These are phyloP conservation scores for Xanthoconium stramineum DNA, from an alignment of 768 basidiomycete genomes.

Conservation along the genomic window DNA sequence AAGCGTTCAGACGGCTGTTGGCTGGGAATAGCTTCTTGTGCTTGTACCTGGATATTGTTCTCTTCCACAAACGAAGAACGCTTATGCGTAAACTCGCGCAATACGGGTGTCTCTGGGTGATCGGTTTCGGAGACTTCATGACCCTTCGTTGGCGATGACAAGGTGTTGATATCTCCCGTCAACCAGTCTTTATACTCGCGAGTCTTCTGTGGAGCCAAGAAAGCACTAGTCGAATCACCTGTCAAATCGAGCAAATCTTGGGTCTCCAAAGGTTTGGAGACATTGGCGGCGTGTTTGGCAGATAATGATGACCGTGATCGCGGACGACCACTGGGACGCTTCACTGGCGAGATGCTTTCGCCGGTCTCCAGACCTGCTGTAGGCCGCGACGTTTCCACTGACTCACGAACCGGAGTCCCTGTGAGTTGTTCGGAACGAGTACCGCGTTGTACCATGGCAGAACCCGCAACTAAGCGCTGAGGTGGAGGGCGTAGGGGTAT, in stretches of 20 bases:
- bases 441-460: slow-evolving; percentile 33
- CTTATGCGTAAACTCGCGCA: slow-evolving; percentile 72
- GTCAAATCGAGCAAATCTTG: slow-evolving; percentile 20
- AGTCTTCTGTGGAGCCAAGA: slow-evolving; percentile 16
- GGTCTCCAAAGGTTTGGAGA: slow-evolving; percentile 37
- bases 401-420: slow-evolving; percentile 49
- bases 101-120: slow-evolving; percentile 40
- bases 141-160: slow-evolving; percentile 17
- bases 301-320: slow-evolving; percentile 42
- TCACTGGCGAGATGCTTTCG: slow-evolving; percentile 11
- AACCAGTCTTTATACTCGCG: slow-evolving; percentile 63
- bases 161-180: slow-evolving; percentile 61
- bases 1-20: slow-evolving; percentile 13
- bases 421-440: slow-evolving; percentile 59
- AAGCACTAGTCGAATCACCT: slow-evolving; percentile 4
- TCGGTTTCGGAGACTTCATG: slow-evolving; percentile 12
- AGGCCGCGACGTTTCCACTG: slow-evolving; percentile 10
- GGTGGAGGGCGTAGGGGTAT: slow-evolving; percentile 21
- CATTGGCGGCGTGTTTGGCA: slow-evolving; percentile 47
- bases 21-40: slow-evolving; percentile 33
- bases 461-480: slow-evolving; percentile 15
- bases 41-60: slow-evolving; percentile 28
- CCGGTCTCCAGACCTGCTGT: slow-evolving; percentile 15
- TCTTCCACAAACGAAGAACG: slow-evolving; percentile 65
- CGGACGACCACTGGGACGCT: slow-evolving; percentile 20